Conservation (phyloP, 331 rosid genomes). For the Quercus tomentella region DNA sequence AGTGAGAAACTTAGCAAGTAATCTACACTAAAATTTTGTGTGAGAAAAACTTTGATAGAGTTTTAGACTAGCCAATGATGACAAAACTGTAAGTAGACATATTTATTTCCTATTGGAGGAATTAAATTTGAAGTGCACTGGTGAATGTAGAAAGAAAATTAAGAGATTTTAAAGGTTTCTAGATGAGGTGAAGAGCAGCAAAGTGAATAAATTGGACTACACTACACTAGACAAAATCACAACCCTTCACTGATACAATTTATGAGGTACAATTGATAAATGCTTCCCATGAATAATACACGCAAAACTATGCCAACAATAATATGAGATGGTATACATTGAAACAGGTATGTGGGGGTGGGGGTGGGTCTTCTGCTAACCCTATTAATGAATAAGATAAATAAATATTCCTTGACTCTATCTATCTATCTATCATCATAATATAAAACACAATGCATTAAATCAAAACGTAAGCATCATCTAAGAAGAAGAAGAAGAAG, state of each 20-base stretch:
- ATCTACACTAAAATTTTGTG: background rate
- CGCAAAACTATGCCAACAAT: background rate
- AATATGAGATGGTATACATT: too few species aligned
- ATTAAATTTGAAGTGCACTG: too few species aligned
- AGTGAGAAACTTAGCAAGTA: background rate
- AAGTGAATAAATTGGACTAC: background rate
- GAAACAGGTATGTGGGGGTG: too few species aligned
- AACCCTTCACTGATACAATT: background rate
- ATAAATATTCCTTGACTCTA: too few species aligned
- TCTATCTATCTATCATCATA: too few species aligned
- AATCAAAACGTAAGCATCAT: background rate
- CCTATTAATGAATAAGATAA: too few species aligned
- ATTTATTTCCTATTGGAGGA: too few species aligned
- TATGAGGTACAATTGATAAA: background rate
- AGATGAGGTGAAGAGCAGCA: background rate
- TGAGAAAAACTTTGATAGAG: background rate
- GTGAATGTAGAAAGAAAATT: background rate
- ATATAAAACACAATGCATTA: too few species aligned
- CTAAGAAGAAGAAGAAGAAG: background rate
- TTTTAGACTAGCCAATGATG: background rate
- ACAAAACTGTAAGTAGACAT: background rate
- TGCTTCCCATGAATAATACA: background rate
- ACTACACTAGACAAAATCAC: background rate
- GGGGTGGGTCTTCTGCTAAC: too few species aligned
- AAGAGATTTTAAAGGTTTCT: background rate